Base-by-base conservation (phyloP, 495 filamentous ascomycete species). In the Delitschia confertaspora region DNA sequence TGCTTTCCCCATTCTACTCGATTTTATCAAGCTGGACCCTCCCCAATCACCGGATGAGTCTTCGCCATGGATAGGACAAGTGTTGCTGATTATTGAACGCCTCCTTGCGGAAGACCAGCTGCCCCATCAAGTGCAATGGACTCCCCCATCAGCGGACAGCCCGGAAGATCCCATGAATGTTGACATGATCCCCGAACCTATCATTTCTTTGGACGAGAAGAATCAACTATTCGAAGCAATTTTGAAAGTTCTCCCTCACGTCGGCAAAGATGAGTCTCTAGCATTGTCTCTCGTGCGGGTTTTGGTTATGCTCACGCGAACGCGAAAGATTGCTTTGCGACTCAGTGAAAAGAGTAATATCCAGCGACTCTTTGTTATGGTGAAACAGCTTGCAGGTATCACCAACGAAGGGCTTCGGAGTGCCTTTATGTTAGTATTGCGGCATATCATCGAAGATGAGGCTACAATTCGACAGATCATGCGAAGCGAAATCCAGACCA, bases 371-470 rank as follows among this genome's bases (percentile, higher is more conserved):
- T 96, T 99, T 60, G 74, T 94, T 13, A 93, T 95, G 83, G 76
- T 93, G 29, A 89, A 88, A 59, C 88, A 95, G 56, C 74, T 95
- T 30, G 82, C 85, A 17, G 84, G 81, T 19, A 71, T 76, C 19
- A 81, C 78, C 16, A 83, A 83, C 41, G 70, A 80, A 17, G 79
- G 80, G 36, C 71, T 96, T 4, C 85, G 83, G 54, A 80, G 80
- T 51, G 74, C 80, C 6, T 79, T 96, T 41, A 82, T 96, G 75
- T 66, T 93, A 17, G 79, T 96, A 33, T 68, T 99, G 34, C 78
- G 93, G 17, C 91, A 99, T 58, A 82, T 96, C 11, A 74, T 95
- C 27, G 91, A 99, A 64, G 93, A 99, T 54, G 87, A 91, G 39
- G 77, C 86, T 34, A 89, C 81, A 0, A 72, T 95, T 26, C 85